These are phyloP conservation scores for Pyronema domesticum DNA, from an alignment of 495 filamentous ascomycete genomes.

Conservation along the genomic window DNA sequence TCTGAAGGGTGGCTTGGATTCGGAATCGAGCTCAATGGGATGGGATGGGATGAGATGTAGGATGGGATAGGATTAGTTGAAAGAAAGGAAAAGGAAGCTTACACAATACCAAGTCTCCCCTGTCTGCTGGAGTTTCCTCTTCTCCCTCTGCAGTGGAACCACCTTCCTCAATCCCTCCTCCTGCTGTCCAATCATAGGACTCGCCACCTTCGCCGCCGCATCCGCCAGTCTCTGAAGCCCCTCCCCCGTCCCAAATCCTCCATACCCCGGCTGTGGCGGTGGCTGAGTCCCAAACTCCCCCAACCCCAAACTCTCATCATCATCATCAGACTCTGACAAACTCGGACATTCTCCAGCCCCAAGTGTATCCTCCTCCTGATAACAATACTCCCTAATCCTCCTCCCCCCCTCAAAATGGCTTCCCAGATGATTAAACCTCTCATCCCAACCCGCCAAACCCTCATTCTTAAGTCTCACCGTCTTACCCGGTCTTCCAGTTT, in stretches of 20 bases:
- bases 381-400: slow-evolving; percentile 10
- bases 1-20: too few species aligned
- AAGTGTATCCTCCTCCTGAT: slow-evolving; percentile 12
- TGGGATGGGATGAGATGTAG: too few species aligned
- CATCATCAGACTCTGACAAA: background rate
- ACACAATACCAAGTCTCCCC: slow-evolving; percentile 3
- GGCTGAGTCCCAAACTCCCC: background rate
- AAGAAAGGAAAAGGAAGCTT: background rate
- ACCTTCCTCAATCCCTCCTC: background rate
- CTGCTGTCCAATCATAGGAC: background rate
- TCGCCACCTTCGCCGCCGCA: background rate
- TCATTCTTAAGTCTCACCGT: slow-evolving; percentile 34
- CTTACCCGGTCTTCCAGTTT: background rate
- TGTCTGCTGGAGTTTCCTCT: background rate
- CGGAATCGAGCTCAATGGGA: too few species aligned
- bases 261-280: too few species aligned
- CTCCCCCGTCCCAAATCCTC: too few species aligned
- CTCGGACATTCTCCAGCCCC: background rate
- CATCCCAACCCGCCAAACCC: slow-evolving; percentile 33
- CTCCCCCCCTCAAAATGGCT: slow-evolving; percentile 45
- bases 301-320: background rate
- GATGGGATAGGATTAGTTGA: background rate
- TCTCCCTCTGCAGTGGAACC: background rate
- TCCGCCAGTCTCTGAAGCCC: background rate
- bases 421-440: slow-evolving; percentile 78